Evolutionary conservation across 192 early-diverging fungal genomes (phyloP), one percentile per base, ranked within the genome.

Genomic region (Powellomyces hirtus): DNA sequence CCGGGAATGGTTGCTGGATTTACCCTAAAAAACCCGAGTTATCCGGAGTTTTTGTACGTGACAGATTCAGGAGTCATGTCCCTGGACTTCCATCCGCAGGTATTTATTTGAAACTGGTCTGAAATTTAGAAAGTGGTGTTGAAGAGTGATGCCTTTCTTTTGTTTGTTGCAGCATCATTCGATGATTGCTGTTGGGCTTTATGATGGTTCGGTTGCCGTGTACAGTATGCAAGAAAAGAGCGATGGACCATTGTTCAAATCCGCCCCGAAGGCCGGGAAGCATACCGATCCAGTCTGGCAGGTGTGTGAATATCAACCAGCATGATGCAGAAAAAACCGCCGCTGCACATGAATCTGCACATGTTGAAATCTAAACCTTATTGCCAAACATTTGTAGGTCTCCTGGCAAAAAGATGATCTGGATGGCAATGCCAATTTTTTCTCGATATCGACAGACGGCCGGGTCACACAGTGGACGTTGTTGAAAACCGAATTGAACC

Each of bases 281-380:
- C 85, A 87, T 70, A 80, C 83, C n/a, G 85, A 87, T 60, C 83
- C 85, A 14, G 85, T 87, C 6, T 87, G 85, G 85, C 83, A 87
- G 72, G 83, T 75, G 4, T 56, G 53, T n/a, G n/a, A n/a, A n/a
- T n/a, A n/a, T n/a, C n/a, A n/a, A n/a, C n/a, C n/a, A n/a, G n/a
- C n/a, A n/a, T n/a, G n/a, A n/a, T n/a, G n/a, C n/a, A n/a, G n/a
- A n/a, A n/a, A n/a, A n/a, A n/a, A n/a, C n/a, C n/a, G n/a, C n/a
- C n/a, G n/a, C n/a, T n/a, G n/a, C n/a, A n/a, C n/a, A n/a, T n/a
- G n/a, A n/a, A n/a, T n/a, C n/a, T n/a, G n/a, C n/a, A n/a, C n/a
- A n/a, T n/a, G 18, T 57, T 1, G 14, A 1, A 2, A 1, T 24
- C 27, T 78, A n/a, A n/a, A n/a, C n/a, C n/a, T n/a, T n/a, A n/a